phyloP scores from a whole-genome alignment of 2,329 filamentous ascomycete species.

The Colletotrichum melonis region DNA sequence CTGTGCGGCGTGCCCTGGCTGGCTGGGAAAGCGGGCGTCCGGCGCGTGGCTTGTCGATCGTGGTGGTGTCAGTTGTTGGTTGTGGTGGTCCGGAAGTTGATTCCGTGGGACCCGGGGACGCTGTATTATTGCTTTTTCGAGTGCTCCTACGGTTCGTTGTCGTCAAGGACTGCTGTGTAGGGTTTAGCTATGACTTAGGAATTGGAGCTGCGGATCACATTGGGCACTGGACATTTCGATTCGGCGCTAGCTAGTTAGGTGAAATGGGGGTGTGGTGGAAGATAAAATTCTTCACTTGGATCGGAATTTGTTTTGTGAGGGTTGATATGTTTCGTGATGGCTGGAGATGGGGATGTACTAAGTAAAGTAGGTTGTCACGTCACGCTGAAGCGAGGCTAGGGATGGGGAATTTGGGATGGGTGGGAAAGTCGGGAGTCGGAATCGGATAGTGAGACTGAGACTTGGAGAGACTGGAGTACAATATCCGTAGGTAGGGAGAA shows the following conservation, averaged over 20 bases:
- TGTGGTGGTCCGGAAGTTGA: not conserved
- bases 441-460: constrained; percentile 5
- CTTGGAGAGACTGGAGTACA: too few species aligned
- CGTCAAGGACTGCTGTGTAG: constrained; percentile 8
- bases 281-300: constrained; percentile 28
- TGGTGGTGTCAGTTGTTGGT: not conserved
- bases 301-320: not conserved
- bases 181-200: not conserved
- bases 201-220: not conserved
- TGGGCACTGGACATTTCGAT: not conserved
- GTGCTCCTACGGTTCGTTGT: not conserved
- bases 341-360: not conserved
- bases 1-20: not conserved
- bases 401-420: not conserved
- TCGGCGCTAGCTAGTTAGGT: not conserved
- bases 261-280: not conserved
- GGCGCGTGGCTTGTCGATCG: constrained; percentile 28
- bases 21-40: not conserved
- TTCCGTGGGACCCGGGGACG: constrained; percentile 18
- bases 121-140: constrained; percentile 25
- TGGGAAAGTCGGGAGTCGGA: not conserved
- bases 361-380: not conserved
- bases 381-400: constrained; percentile 3
- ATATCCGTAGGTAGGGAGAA: too few species aligned
- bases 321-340: not conserved